Evolutionary conservation across 257 asterid genomes (phyloP).

Genomic region (Galeopsis tetrahit): DNA sequence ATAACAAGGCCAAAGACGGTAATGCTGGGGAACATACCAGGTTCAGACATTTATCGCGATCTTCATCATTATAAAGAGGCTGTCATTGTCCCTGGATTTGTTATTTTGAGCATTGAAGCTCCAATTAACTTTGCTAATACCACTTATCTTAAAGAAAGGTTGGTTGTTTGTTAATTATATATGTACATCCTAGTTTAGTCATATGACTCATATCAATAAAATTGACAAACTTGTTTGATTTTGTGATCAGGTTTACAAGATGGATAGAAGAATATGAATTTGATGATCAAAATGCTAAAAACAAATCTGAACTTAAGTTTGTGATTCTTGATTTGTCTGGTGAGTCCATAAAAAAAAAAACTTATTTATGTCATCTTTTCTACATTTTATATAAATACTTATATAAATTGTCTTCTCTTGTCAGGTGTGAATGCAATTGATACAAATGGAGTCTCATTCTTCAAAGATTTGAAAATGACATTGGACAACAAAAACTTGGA

Average conservation of each 20-base stretch:
- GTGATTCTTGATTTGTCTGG: conserved; percentile 77
- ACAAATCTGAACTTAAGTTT: conserved; percentile 46
- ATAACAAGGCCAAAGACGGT: conserved; percentile 84
- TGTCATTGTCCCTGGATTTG: conserved; percentile 57
- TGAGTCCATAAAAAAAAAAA: conserved; percentile 37
- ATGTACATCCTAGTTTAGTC: too few relatives aligned
- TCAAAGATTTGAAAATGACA: conserved; percentile 70
- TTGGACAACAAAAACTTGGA: conserved; percentile 65
- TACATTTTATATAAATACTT: too few relatives aligned
- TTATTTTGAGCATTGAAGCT: conserved; percentile 77
- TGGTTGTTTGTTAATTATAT: not conserved
- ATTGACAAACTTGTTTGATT: not conserved
- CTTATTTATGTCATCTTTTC: not conserved
- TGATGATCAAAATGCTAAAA: conserved; percentile 46
- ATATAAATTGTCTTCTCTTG: not conserved
- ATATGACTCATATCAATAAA: too few relatives aligned
- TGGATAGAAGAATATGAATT: conserved; percentile 72
- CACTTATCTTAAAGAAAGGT: conserved; percentile 89
- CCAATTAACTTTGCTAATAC: conserved; percentile 85
- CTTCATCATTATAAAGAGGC: conserved; percentile 79
- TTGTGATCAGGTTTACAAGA: conserved; percentile 63
- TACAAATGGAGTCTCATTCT: conserved; percentile 76
- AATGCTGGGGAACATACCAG: conserved; percentile 78
- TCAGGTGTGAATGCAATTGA: conserved; percentile 83
- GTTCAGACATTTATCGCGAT: conserved; percentile 70